Percentiles rank a stretch among this genome's conserved stretches.
These are phyloP conservation scores for Spathaspora sp. DNA, from an alignment of 1,139 yeast species.

Conservation along the genomic window DNA sequence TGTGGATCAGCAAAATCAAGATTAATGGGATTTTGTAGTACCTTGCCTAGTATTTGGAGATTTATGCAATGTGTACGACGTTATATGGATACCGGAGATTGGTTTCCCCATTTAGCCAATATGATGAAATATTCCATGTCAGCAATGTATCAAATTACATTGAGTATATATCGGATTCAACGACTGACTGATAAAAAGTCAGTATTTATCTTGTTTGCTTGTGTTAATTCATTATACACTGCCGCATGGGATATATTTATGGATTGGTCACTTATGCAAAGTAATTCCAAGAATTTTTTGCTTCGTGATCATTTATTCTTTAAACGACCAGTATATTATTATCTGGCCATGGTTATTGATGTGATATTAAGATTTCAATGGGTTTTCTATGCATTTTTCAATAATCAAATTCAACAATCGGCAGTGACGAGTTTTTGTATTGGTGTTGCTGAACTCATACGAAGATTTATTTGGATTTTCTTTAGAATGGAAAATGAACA, in stretches of 20 bases:
- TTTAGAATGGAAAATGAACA: constrained; percentile 97
- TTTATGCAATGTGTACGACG: constrained; percentile 88
- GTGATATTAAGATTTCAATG: constrained; percentile 82
- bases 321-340: constrained; percentile 60
- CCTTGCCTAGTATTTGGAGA: constrained; percentile 90
- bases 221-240: constrained; percentile 67
- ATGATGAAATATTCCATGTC: constrained; percentile 73
- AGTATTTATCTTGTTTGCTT: constrained; percentile 71
- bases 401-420: constrained; percentile 78
- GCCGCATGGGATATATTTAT: constrained; percentile 86
- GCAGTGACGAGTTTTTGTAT: constrained; percentile 86
- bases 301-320: constrained; percentile 73
- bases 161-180: constrained; percentile 78
- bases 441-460: constrained; percentile 74
- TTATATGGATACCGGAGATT: constrained; percentile 87
- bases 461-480: constrained; percentile 86
- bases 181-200: constrained; percentile 44
- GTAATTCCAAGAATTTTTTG: constrained; percentile 54
- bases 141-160: constrained; percentile 65
- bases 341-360: constrained; percentile 70
- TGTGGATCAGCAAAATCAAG: constrained; percentile 84
- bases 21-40: constrained; percentile 75
- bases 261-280: constrained; percentile 92
- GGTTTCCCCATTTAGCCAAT: constrained; percentile 97
- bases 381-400: constrained; percentile 79